Base-by-base conservation (phyloP, 2,329 filamentous ascomycete genomes). In the Lasiodiplodia sp. region DNA sequence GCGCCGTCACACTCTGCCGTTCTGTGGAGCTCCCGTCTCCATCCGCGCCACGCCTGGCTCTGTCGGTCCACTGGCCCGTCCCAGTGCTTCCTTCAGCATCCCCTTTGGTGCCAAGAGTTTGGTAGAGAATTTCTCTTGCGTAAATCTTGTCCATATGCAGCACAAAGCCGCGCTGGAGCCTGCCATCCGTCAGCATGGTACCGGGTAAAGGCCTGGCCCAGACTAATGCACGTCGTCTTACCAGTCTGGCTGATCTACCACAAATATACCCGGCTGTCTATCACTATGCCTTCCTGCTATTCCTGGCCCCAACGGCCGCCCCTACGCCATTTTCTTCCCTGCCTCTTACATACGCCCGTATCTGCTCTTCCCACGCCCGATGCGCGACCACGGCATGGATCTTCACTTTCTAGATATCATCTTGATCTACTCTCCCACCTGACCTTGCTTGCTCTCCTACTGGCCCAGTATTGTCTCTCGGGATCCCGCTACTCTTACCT, bases 281-380 rank as follows among this genome's bases (percentile, higher is more conserved):
- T 52, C 31, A 31, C 47, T 38, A 52, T 64, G 47, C 60, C 40
- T 31, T 37, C 18, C 7, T 23, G 47, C 60, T 38, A 23, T 64
- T 38, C 47, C 47, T 18, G 47, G 40, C 58, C n/a, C 37, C 21
- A 44, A 2, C 16, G 5, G 38, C 57, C 57, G 16, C 7, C 40
- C 38, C 14, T 62, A 62, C 34, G 38, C 58, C 25, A 51, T 28
- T 25, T 37, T 7, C 23, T 23, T 14, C 21, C 53, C 56, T 34
- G 28, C 57, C 57, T 38, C 10, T 31, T 60, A 51, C 60, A 64
- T 52, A 52, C 60, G 44, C 47, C 60, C 60, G 60, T 64, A 52
- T 37, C 44, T 25, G 40, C 37, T 34, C 34, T 44, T 10, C 23
- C 37, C 40, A 21, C 40, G 47, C 31, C 44, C 31, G 21, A 38